Percentiles rank a stretch among this genome's conserved stretches.
Evolutionary conservation across 495 filamentous ascomycete species (phyloP).

Genomic region (Choiromyces venosus): DNA sequence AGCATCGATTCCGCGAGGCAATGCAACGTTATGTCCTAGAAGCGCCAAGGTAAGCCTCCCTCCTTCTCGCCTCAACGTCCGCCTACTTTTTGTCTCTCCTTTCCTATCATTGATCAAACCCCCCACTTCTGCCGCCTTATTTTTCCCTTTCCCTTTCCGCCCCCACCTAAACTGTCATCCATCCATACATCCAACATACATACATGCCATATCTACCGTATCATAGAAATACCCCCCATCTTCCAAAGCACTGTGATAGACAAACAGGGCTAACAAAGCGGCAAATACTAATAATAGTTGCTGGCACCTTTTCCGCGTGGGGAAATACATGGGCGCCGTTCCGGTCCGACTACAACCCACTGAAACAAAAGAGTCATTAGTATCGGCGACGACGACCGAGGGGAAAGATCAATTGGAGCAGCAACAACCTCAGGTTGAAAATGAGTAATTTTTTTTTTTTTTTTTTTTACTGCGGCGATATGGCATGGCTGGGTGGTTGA

Average conservation of each 20-base stretch:
- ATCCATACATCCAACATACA: too few relatives aligned
- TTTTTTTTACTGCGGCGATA: background rate
- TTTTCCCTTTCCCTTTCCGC: conserved; percentile 16
- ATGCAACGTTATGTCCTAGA: conserved; percentile 88
- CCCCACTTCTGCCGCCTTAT: conserved; percentile 2
- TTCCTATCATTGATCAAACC: background rate
- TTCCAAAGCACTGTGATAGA: background rate
- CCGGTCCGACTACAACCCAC: conserved; percentile 31
- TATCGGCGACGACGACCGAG: background rate
- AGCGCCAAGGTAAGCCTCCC: conserved; percentile 55
- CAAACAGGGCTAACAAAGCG: conserved; percentile 1
- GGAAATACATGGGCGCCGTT: conserved; percentile 44
- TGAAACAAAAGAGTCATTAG: conserved; percentile 23
- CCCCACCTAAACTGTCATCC: background rate
- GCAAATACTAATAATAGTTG: conserved; percentile 47
- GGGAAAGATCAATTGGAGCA: background rate
- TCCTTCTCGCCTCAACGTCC: background rate
- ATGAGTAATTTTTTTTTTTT: background rate
- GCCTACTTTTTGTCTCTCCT: background rate
- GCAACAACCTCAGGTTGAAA: background rate
- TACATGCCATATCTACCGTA: too few relatives aligned
- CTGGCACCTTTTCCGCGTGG: conserved; percentile 65
- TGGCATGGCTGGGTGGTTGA: background rate
- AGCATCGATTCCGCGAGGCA: conserved; percentile 88
- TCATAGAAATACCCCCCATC: background rate